phyloP scores from a whole-genome alignment of 257 asterid species.

The Asclepias syriaca region DNA sequence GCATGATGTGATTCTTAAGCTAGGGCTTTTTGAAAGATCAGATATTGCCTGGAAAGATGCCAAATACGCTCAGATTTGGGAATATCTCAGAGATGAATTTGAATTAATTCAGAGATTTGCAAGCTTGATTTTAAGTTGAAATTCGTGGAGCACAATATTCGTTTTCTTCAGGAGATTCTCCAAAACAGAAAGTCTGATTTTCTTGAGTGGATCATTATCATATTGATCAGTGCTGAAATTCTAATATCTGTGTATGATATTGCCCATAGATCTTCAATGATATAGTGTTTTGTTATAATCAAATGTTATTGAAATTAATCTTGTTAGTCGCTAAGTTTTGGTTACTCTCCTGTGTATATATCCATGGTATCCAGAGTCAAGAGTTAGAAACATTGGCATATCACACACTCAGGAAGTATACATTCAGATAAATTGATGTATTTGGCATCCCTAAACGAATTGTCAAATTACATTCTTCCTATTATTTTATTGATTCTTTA shows the following conservation, averaged over 20 bases:
- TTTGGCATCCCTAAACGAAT: too few species aligned
- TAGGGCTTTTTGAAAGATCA: constrained; percentile 91
- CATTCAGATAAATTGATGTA: too few species aligned
- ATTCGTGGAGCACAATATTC: constrained; percentile 95
- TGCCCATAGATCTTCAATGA: constrained; percentile 47
- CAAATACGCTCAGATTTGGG: constrained; percentile 97
- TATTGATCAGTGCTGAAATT: constrained; percentile 87
- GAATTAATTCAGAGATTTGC: constrained; percentile 93
- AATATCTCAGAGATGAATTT: constrained; percentile 92
- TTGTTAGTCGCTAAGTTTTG: neutral
- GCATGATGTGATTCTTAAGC: constrained; percentile 94
- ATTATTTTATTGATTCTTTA: too few species aligned
- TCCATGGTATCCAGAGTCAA: neutral
- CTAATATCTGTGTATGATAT: constrained; percentile 81
- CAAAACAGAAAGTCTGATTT: constrained; percentile 94
- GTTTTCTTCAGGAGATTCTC: constrained; percentile 90
- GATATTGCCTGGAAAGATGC: constrained; percentile 97
- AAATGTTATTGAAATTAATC: neutral
- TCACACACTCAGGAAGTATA: too few species aligned
- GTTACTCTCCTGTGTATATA: neutral
- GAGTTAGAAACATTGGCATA: too few species aligned
- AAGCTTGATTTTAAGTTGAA: constrained; percentile 91
- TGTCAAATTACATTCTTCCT: too few species aligned
- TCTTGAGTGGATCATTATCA: constrained; percentile 90
- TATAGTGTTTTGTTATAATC: constrained; percentile 23